Percentiles rank a stretch among this genome's conserved stretches.
phyloP scores from a whole-genome alignment of 2,329 filamentous ascomycete species.

The Pseudogymnoascus sp. region DNA sequence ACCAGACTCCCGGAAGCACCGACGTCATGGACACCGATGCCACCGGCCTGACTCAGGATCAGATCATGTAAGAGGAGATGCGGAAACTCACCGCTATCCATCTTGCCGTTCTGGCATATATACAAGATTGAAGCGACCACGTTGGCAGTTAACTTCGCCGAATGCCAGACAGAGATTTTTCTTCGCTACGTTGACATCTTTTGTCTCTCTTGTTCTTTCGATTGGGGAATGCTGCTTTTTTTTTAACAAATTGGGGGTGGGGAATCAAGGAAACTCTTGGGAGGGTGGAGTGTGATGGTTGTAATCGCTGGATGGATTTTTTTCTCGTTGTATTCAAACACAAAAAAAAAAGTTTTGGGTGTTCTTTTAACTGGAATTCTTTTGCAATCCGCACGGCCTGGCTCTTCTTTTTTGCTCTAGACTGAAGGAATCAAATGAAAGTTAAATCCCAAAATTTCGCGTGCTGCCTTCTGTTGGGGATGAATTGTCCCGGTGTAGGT shows the following conservation, averaged over 20 bases:
- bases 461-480: background rate
- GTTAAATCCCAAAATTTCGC: background rate
- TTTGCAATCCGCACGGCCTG: background rate
- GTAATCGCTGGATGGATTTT: slow-evolving; percentile 3
- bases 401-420: background rate
- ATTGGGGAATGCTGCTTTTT: background rate
- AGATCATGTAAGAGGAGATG: slow-evolving; percentile 70
- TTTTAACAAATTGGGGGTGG: background rate
- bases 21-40: slow-evolving; percentile 79
- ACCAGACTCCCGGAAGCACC: slow-evolving; percentile 57
- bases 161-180: background rate
- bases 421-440: slow-evolving; percentile 4
- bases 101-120: background rate
- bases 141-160: background rate
- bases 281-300: background rate
- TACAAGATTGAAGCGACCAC: background rate
- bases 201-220: background rate
- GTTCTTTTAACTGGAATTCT: background rate
- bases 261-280: background rate
- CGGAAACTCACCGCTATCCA: background rate
- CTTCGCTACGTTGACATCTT: background rate
- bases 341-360: background rate
- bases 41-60: slow-evolving; percentile 81
- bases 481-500: background rate
- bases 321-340: background rate